phyloP scores from a whole-genome alignment of 2,329 filamentous ascomycete species.

The Ceratocystis ficicola region DNA sequence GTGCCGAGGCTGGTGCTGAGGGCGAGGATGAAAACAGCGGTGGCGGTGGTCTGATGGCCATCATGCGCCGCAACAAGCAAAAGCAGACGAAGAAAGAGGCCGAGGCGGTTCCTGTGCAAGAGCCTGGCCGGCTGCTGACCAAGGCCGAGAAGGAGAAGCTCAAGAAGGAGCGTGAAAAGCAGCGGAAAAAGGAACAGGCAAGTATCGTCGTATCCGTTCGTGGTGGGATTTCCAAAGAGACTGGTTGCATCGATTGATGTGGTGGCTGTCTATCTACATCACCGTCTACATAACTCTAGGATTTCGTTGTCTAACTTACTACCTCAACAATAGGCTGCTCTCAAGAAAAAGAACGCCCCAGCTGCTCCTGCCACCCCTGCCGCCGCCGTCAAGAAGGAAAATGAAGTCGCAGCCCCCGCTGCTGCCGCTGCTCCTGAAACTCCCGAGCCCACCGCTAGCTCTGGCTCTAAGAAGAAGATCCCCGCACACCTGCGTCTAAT shows the following conservation, averaged over 20 bases:
- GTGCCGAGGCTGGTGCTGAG: conserved; percentile 39
- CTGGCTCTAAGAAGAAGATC: conserved; percentile 67
- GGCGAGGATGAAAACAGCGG: conserved; percentile 43
- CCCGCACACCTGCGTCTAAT: conserved; percentile 59
- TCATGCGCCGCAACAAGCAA: conserved; percentile 67
- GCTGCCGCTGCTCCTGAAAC: conserved; percentile 42
- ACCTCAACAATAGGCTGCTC: conserved; percentile 35
- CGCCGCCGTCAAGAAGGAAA: conserved; percentile 27
- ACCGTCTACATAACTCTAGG: background rate
- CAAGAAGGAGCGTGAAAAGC: conserved; percentile 97
- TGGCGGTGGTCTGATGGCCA: conserved; percentile 62
- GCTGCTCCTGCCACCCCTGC: conserved; percentile 12
- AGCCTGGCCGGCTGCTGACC: conserved; percentile 62
- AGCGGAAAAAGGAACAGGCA: conserved; percentile 95
- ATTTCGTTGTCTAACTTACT: background rate
- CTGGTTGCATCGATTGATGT: too few species aligned
- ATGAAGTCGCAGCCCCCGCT: conserved; percentile 43
- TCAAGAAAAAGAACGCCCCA: conserved; percentile 58
- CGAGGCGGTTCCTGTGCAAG: conserved; percentile 54
- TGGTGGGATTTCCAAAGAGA: background rate
- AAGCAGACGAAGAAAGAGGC: conserved; percentile 77
- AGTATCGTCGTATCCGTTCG: conserved; percentile 11
- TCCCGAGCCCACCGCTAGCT: conserved; percentile 27
- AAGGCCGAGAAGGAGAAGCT: conserved; percentile 98
- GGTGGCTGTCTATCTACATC: too few species aligned